Conservation (phyloP, 23 red algal genomes). For the Gracilaria gracilis region DNA sequence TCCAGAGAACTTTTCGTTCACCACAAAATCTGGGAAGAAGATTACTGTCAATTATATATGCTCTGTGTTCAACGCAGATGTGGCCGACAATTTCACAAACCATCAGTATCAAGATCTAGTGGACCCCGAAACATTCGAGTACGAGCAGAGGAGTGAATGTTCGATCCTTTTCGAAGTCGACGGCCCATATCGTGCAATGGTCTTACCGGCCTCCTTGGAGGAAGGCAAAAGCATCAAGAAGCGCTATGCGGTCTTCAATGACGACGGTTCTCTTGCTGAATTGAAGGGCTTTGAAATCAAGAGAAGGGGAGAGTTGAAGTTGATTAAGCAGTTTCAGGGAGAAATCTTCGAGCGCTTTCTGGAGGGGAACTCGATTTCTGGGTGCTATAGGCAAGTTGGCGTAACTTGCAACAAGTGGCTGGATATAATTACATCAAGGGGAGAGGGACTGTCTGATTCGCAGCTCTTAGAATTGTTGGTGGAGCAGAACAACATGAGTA, state of each 20-base stretch:
- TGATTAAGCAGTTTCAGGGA: slow-evolving; percentile 97
- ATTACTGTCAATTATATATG: slow-evolving; percentile 82
- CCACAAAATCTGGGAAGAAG: slow-evolving; percentile 59
- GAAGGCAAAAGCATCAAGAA: slow-evolving; percentile 99
- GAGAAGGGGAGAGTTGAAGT: slow-evolving; percentile 96
- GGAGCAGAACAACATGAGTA: slow-evolving; percentile 99
- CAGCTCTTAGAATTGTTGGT: slow-evolving; percentile 87
- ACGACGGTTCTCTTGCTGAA: slow-evolving; percentile 89
- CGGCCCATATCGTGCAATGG: slow-evolving; percentile 97
- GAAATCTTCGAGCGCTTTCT: slow-evolving; percentile 94
- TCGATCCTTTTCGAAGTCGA: slow-evolving; percentile 98
- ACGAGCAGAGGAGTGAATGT: slow-evolving; percentile 83
- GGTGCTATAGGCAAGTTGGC: slow-evolving; percentile 86
- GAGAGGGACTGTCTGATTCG: slow-evolving; percentile 78
- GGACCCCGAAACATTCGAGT: slow-evolving; percentile 55
- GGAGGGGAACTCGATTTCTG: slow-evolving; percentile 50
- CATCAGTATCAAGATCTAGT: slow-evolving; percentile 95
- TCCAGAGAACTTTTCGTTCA: slow-evolving; percentile 86
- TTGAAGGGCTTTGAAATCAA: slow-evolving; percentile 99
- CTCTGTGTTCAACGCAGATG: slow-evolving; percentile 88
- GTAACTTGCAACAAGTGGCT: slow-evolving; percentile 92
- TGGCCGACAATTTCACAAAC: slow-evolving; percentile 91
- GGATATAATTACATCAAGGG: slow-evolving; percentile 80
- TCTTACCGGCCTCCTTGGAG: slow-evolving; percentile 94
- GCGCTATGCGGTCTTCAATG: slow-evolving; percentile 99